Conservation (phyloP, 2,329 filamentous ascomycete species). For the Escovopsis weberi region DNA sequence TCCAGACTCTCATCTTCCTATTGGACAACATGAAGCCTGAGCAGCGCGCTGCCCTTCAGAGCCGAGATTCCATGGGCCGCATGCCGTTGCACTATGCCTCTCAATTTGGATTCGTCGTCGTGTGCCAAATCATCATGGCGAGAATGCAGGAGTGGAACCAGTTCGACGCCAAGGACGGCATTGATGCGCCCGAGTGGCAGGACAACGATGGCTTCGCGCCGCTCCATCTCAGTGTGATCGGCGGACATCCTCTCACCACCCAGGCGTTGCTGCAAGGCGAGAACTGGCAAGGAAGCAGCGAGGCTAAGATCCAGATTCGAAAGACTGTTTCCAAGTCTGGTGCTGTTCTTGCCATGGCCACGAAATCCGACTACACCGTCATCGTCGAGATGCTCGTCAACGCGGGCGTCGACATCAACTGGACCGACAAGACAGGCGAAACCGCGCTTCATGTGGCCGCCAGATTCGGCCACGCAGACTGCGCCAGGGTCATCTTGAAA, state of each 20-base stretch:
- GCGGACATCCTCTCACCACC: conserved; percentile 78
- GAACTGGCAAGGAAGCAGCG: conserved; percentile 52
- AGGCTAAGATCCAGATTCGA: conserved; percentile 48
- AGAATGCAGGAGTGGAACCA: conserved; percentile 82
- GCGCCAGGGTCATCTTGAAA: conserved; percentile 59
- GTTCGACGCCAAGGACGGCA: conserved; percentile 71
- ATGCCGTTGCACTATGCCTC: conserved; percentile 86
- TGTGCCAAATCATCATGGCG: conserved; percentile 75
- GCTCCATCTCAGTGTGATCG: conserved; percentile 81
- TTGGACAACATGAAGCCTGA: conserved; percentile 53
- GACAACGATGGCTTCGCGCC: conserved; percentile 85
- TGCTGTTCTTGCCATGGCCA: conserved; percentile 74
- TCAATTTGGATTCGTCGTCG: conserved; percentile 84
- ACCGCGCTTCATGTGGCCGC: conserved; percentile 86
- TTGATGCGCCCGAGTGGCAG: conserved; percentile 81
- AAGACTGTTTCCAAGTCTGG: conserved; percentile 69
- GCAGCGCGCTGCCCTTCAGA: conserved; percentile 53
- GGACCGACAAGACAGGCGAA: conserved; percentile 79
- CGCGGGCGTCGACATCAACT: conserved; percentile 85
- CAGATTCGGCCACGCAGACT: conserved; percentile 71
- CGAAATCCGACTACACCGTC: conserved; percentile 68
- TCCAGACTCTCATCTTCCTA: conserved; percentile 48
- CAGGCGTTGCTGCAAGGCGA: conserved; percentile 67
- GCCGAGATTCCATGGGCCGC: conserved; percentile 65
- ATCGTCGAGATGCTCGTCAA: conserved; percentile 83